These are phyloP conservation scores for Zoysia pacifica DNA, from an alignment of 176 grass and related monocot genomes.

Conservation along the genomic window DNA sequence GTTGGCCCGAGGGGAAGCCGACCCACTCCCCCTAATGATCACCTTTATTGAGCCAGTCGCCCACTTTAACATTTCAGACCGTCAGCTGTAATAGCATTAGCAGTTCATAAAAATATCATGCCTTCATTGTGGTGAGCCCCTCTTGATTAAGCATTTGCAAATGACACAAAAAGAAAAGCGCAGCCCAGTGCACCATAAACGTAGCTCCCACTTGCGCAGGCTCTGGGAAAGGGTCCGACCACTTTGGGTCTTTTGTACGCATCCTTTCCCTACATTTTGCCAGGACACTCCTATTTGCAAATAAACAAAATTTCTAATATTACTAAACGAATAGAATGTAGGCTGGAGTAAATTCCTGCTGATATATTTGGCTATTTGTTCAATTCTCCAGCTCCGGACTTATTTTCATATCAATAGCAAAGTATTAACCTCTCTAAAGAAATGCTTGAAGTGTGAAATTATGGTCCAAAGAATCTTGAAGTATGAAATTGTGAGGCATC, in stretches of 20 bases:
- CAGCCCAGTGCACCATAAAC: no score
- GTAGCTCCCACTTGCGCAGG: no score
- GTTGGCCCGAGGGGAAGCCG: no score
- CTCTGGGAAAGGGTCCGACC: no score
- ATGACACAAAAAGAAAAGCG: neutral
- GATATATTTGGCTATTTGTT: slow-evolving; percentile 32
- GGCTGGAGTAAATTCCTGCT: neutral
- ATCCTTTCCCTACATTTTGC: no score
- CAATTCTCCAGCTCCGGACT: neutral
- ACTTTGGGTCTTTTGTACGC: no score
- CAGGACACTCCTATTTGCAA: no score
- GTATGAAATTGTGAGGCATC: slow-evolving; percentile 8
- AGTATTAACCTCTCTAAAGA: neutral
- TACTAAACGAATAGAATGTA: neutral
- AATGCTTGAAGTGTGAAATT: slow-evolving; percentile 2
- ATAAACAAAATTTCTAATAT: slow-evolving; percentile 2
- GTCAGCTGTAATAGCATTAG: slow-evolving; percentile 3
- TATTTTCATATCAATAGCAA: neutral
- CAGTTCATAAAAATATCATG: neutral
- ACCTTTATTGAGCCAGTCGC: neutral
- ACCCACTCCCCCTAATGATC: neutral
- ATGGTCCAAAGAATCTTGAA: neutral
- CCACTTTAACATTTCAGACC: neutral
- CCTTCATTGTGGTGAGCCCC: neutral
- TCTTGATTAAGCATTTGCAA: slow-evolving; percentile 33